Percentiles rank a stretch among this genome's conserved stretches.
phyloP scores from a whole-genome alignment of 352 stramenopile species.

The Globisporangium mamillatum region DNA sequence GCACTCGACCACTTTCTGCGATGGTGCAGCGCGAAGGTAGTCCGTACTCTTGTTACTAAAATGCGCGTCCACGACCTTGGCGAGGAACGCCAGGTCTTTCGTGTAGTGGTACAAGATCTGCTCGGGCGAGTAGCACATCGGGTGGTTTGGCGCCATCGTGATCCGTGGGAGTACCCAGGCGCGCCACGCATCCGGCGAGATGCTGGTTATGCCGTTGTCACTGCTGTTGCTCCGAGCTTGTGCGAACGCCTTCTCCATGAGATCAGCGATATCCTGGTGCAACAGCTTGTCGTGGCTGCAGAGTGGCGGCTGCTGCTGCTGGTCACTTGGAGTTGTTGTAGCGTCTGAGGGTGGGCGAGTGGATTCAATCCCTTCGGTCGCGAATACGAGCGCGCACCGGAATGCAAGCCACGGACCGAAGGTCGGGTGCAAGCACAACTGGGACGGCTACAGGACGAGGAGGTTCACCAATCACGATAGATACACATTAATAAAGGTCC shows the following conservation, averaged over 20 bases:
- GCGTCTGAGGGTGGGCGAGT: neutral
- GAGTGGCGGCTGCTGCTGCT: slow-evolving; percentile 20
- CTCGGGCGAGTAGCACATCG: slow-evolving; percentile 55
- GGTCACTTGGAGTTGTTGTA: neutral
- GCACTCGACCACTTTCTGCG: slow-evolving; percentile 34
- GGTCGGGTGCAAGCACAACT: slow-evolving; percentile 62
- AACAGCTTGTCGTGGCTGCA: slow-evolving; percentile 43
- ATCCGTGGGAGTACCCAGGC: slow-evolving; percentile 57
- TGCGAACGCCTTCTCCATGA: slow-evolving; percentile 48
- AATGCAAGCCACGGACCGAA: slow-evolving; percentile 70
- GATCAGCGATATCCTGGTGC: slow-evolving; percentile 30
- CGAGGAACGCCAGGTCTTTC: slow-evolving; percentile 50
- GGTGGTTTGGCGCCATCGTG: slow-evolving; percentile 53
- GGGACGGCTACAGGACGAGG: slow-evolving; percentile 32
- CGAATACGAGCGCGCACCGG: slow-evolving; percentile 56
- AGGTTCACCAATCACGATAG: too few species aligned
- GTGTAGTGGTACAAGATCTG: slow-evolving; percentile 78
- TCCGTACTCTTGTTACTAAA: slow-evolving; percentile 35
- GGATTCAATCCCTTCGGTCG: slow-evolving; percentile 24
- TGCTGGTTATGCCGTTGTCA: slow-evolving; percentile 8
- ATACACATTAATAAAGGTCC: neutral
- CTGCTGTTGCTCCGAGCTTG: slow-evolving; percentile 28
- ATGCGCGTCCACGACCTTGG: slow-evolving; percentile 31
- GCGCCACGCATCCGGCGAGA: slow-evolving; percentile 49
- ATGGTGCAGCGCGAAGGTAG: slow-evolving; percentile 39